Conservation (phyloP, 2,329 filamentous ascomycete species). For the Verticillium alfalfae region DNA sequence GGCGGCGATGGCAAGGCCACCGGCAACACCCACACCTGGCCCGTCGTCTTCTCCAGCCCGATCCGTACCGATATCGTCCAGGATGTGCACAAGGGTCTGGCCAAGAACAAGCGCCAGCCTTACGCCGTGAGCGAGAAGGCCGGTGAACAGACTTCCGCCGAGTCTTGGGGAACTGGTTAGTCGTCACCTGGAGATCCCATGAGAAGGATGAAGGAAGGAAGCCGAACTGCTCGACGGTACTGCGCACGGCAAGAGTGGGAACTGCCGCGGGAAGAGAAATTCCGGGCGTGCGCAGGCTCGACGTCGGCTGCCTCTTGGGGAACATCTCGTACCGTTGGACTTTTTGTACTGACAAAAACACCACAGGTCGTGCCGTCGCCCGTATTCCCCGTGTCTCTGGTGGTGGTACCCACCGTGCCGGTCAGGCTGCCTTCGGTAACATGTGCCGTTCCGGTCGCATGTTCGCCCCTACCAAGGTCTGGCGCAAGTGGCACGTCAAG, state of each 20-base stretch:
- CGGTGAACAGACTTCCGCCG: constrained; percentile 98
- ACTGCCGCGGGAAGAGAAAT: not conserved
- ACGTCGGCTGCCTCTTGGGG: not conserved
- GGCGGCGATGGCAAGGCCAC: constrained; percentile 91
- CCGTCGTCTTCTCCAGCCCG: constrained; percentile 92
- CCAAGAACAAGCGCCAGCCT: constrained; percentile 99
- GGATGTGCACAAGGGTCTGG: constrained; percentile 97
- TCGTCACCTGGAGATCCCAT: constrained; percentile 21
- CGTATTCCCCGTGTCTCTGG: constrained; percentile 99
- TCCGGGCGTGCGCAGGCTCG: not conserved
- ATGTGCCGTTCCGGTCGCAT: constrained; percentile 99
- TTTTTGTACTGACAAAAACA: constrained; percentile 8
- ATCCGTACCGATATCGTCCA: constrained; percentile 99
- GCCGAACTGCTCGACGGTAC: not conserved
- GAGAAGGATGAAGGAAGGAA: not conserved
- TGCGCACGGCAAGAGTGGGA: not conserved
- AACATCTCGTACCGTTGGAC: not conserved
- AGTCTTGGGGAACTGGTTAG: constrained; percentile 99
- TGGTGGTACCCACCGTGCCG: constrained; percentile 99
- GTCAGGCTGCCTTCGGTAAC: constrained; percentile 99
- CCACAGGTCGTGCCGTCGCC: constrained; percentile 89
- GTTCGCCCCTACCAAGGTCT: constrained; percentile 99
- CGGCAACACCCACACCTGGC: constrained; percentile 85
- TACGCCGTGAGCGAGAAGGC: constrained; percentile 99
- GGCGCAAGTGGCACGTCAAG: constrained; percentile 99